Evolutionary conservation across 2,329 filamentous ascomycete species (phyloP), one percentile per base, ranked within the genome.

Genomic region (Cladosporium sp.): DNA sequence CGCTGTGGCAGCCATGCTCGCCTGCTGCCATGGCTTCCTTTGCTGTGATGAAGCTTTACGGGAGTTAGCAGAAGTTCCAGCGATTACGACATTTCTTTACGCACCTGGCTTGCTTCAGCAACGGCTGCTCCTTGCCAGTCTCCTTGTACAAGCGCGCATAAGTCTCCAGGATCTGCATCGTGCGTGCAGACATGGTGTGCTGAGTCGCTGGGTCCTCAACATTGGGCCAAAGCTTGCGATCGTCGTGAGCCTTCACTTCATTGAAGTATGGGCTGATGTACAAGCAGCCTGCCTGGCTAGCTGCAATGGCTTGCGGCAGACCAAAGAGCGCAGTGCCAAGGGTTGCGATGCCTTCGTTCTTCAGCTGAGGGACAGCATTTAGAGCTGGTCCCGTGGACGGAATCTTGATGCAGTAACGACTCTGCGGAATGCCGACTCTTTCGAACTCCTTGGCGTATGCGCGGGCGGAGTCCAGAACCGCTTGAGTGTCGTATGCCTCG

Each of bases 181-280:
- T 56, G 11, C 55, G 48, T 6, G 53, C 43, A n/a, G 55, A 52
- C 55, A 57, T 57, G 2, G 53, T 53, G 34, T 57, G 55, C 43
- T 55, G 51, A 39, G 41, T 44, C 3, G 51, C 49, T n/a, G 53
- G 49, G 37, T 56, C 53, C 12, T 53, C 56, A 6, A 53, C 56
- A 24, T 59, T 39, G 1, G 50, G 53, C 42, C 52, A 54, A 12
- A 52, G 49, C 19, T 43, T 44, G 2, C 24, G 39, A 43, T 55
- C 49, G 32, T 58, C 52, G 58, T 85, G 81, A 4, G 83, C 82
- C 55, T 77, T 78, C 36, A 86, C 68, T 56, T 85, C 81, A 59
- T 85, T 84, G 24, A 86, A 79, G 54, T 84, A 75, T 0, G 83
- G 83, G 0, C 82, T 80, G 38, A 86, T 79, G 58, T 84, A 85